These are phyloP conservation scores for Chaetomium sp. DNA, from an alignment of 2,329 filamentous ascomycete species.

Conservation along the genomic window DNA sequence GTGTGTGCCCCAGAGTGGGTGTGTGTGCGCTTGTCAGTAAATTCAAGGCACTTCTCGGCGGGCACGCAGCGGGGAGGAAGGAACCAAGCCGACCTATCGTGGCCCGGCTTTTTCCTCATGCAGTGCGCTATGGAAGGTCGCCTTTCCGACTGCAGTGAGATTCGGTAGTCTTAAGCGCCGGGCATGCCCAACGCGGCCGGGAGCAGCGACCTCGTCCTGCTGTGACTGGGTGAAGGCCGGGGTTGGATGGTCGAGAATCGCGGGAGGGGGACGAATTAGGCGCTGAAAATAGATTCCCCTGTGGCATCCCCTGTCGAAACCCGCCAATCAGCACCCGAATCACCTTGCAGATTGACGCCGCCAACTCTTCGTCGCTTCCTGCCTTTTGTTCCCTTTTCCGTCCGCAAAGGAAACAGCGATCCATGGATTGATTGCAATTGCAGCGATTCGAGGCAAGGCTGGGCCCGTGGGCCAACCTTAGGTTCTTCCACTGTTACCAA, in stretches of 20 bases:
- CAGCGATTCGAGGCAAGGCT: not conserved
- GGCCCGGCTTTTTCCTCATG: constrained; percentile 19
- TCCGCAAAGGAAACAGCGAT: not conserved
- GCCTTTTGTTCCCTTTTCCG: not conserved
- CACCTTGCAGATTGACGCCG: constrained; percentile 41
- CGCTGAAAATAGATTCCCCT: constrained; percentile 37
- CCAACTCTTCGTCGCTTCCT: constrained; percentile 13
- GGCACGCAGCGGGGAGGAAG: constrained; percentile 12
- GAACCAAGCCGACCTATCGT: constrained; percentile 20
- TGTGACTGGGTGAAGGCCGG: constrained; percentile 29
- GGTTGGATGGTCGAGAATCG: constrained; percentile 11
- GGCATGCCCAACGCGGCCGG: constrained; percentile 14
- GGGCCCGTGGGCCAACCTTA: constrained; percentile 1
- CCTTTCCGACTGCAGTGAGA: constrained; percentile 31
- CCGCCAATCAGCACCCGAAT: constrained; percentile 36
- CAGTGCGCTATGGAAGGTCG: constrained; percentile 29
- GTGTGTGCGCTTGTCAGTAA: constrained; percentile 15
- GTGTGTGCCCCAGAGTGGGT: not conserved
- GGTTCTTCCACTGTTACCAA: not conserved
- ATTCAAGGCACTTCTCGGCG: constrained; percentile 15
- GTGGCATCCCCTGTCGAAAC: not conserved
- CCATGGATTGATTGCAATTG: not conserved
- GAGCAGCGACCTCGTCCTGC: constrained; percentile 17
- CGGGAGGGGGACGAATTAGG: constrained; percentile 24
- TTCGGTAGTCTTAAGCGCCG: constrained; percentile 33